Percentiles rank a stretch among this genome's conserved stretches.
These are phyloP conservation scores for Phytopythium vexans DNA, from an alignment of 352 stramenopile species.

Conservation along the genomic window DNA sequence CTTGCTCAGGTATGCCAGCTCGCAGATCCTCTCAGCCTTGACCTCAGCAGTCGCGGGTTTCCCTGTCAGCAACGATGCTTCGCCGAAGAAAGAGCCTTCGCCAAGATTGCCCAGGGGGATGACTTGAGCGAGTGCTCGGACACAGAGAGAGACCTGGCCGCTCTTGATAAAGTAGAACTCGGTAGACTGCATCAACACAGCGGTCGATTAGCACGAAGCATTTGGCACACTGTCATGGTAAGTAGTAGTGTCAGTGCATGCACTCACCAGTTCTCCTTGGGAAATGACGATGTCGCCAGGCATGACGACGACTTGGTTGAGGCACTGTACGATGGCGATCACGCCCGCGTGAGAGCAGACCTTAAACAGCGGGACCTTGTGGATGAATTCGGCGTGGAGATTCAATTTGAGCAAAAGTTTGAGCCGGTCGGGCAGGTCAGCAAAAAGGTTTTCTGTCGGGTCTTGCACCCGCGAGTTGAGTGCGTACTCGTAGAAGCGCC, in stretches of 20 bases:
- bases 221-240: too few species aligned
- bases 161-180: conserved; percentile 83
- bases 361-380: conserved; percentile 69
- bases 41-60: conserved; percentile 54
- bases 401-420: conserved; percentile 66
- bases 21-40: conserved; percentile 55
- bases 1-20: conserved; percentile 62
- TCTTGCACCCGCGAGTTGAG: conserved; percentile 54
- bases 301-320: conserved; percentile 61
- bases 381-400: conserved; percentile 67
- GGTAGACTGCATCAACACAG: conserved; percentile 14
- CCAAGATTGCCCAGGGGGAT: conserved; percentile 62
- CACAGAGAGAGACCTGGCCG: conserved; percentile 54
- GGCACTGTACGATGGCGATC: conserved; percentile 71
- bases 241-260: neutral
- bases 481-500: conserved; percentile 74
- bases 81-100: conserved; percentile 76
- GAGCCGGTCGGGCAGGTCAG: conserved; percentile 64
- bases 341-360: conserved; percentile 65
- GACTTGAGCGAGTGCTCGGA: conserved; percentile 19
- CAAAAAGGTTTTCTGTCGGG: conserved; percentile 60
- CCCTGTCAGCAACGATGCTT: conserved; percentile 59
- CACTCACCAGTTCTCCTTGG: conserved; percentile 44
- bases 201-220: too few species aligned
- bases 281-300: conserved; percentile 65